Conservation (phyloP, 2,329 filamentous ascomycete species). For the Xylaria sp. region DNA sequence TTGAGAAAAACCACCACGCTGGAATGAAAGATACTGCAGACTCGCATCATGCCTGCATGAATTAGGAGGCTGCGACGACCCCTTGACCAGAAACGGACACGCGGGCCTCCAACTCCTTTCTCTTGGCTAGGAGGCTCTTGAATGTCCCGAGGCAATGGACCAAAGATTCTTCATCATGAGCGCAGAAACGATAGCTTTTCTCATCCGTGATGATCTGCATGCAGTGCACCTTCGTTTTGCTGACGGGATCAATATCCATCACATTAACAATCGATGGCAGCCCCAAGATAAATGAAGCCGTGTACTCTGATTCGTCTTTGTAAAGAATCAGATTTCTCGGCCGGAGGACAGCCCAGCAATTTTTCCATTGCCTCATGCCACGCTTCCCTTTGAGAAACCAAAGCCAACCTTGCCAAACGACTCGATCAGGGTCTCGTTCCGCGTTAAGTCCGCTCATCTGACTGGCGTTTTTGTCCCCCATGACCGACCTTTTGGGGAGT, state of each 20-base stretch:
- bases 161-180: slow-evolving; percentile 82
- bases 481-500: slow-evolving; percentile 49
- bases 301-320: slow-evolving; percentile 92
- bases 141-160: slow-evolving; percentile 88
- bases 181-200: slow-evolving; percentile 81
- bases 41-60: neutral
- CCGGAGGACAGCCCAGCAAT: slow-evolving; percentile 90
- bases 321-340: slow-evolving; percentile 88
- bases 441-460: slow-evolving; percentile 69
- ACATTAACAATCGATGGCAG: slow-evolving; percentile 85
- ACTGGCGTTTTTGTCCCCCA: slow-evolving; percentile 66
- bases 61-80: slow-evolving; percentile 21
- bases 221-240: slow-evolving; percentile 85
- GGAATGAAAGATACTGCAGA: neutral
- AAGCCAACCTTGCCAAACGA: slow-evolving; percentile 94
- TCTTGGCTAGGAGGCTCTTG: slow-evolving; percentile 83
- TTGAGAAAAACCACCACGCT: neutral
- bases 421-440: slow-evolving; percentile 80
- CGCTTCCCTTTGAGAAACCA: slow-evolving; percentile 84
- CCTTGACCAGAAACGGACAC: slow-evolving; percentile 51
- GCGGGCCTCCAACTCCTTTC: slow-evolving; percentile 70
- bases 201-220: slow-evolving; percentile 95
- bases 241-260: slow-evolving; percentile 90
- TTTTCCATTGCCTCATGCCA: slow-evolving; percentile 92
- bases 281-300: slow-evolving; percentile 82